These are phyloP conservation scores for Mycena vulgaris DNA, from an alignment of 768 basidiomycete genomes.

Conservation along the genomic window DNA sequence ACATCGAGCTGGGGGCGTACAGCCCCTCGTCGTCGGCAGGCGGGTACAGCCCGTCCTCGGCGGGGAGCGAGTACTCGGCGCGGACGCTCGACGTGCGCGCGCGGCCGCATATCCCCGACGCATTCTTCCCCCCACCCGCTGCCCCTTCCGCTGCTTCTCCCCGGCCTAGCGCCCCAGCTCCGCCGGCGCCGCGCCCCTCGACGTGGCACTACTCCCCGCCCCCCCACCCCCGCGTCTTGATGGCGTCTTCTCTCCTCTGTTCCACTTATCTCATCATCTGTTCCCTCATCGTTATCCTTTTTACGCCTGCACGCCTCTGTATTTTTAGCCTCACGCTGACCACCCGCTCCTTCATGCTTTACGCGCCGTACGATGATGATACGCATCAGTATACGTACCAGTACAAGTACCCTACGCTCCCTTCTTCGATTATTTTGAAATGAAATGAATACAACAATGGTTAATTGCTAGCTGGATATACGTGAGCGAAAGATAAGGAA, in stretches of 20 bases:
- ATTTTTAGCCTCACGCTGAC: slow-evolving; percentile 12
- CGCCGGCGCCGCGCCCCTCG: not conserved
- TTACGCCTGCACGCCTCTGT: not conserved
- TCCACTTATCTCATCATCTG: not conserved
- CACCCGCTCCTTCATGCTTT: not conserved
- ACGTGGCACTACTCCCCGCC: slow-evolving; percentile 9
- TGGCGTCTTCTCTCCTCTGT: not conserved
- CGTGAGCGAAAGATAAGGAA: no score
- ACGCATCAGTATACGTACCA: no score
- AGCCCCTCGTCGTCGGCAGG: no score
- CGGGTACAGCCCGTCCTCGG: no score
- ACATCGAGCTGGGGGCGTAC: not conserved
- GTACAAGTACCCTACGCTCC: no score
- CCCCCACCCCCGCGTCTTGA: not conserved
- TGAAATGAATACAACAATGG: slow-evolving; percentile 16
- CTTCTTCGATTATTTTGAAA: no score
- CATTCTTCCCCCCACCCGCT: no score
- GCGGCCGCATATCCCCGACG: no score
- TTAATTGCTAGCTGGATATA: no score
- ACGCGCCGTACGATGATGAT: not conserved
- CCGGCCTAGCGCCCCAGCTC: not conserved
- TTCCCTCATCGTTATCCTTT: not conserved
- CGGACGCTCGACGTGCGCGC: no score
- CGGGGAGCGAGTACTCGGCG: no score
- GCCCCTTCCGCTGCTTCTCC: not conserved